A percentile compares a stretch with the other conserved stretches of the same genome.
Evolutionary conservation across 257 asterid genomes (phyloP).

Genomic region (Ocimum tenuiflorum): DNA sequence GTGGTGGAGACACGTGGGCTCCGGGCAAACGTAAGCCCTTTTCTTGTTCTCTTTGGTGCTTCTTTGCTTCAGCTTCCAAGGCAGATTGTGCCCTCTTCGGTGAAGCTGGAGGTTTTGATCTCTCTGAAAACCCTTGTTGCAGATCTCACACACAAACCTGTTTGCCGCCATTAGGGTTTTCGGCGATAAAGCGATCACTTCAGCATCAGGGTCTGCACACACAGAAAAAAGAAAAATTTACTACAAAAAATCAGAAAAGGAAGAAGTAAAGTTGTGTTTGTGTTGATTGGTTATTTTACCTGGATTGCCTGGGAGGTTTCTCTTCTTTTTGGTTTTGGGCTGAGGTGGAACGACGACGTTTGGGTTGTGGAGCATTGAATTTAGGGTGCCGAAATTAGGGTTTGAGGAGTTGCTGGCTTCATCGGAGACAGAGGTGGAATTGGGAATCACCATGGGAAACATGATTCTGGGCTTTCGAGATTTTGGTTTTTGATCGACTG

Average conservation of each 20-base stretch:
- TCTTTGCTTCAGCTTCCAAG: constrained; percentile 84
- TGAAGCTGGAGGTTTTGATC: constrained; percentile 93
- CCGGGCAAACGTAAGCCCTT: constrained; percentile 77
- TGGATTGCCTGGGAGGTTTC: constrained; percentile 83
- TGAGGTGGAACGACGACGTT: constrained; percentile 23
- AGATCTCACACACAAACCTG: constrained; percentile 71
- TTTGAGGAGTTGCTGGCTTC: constrained; percentile 45
- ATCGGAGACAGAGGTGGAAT: constrained; percentile 41
- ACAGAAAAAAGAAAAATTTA: neutral
- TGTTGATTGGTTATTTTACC: constrained; percentile 27
- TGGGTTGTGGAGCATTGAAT: constrained; percentile 31
- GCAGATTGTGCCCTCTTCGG: constrained; percentile 79
- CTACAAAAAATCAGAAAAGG: no score
- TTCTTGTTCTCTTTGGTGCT: constrained; percentile 51
- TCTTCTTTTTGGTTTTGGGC: constrained; percentile 60
- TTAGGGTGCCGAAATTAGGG: constrained; percentile 35
- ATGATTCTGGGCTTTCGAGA: constrained; percentile 21
- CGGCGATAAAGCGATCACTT: constrained; percentile 79
- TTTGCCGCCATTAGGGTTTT: constrained; percentile 65
- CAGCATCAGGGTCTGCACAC: constrained; percentile 71
- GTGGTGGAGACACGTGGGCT: constrained; percentile 66
- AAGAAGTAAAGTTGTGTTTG: neutral
- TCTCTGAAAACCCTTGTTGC: constrained; percentile 89
- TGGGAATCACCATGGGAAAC: constrained; percentile 41
- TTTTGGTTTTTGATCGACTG: neutral